These are phyloP conservation scores for Huntiella moniliformis DNA, from an alignment of 2,329 filamentous ascomycete species.

Conservation along the genomic window DNA sequence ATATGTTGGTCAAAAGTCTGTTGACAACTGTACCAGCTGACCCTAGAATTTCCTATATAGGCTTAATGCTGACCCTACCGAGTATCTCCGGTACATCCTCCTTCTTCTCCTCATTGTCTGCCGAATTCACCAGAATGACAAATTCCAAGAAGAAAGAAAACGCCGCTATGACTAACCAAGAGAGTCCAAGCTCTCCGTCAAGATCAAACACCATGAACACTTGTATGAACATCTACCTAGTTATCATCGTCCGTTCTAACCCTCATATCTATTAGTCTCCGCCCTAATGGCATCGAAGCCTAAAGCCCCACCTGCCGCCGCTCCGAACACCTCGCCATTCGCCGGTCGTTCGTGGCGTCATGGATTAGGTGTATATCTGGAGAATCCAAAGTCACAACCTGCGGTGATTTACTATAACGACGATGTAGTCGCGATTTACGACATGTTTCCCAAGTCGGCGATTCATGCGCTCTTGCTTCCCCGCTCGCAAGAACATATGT, in stretches of 20 bases:
- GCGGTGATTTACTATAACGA: conserved; percentile 47
- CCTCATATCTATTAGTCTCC: not conserved
- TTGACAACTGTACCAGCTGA: no score
- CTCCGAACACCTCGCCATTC: not conserved
- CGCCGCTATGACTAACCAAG: not conserved
- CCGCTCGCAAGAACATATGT: conserved; percentile 40
- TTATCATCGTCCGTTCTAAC: not conserved
- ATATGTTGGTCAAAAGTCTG: no score
- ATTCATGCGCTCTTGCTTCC: conserved; percentile 81
- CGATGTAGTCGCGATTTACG: conserved; percentile 57
- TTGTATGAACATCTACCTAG: no score
- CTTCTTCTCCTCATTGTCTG: not conserved
- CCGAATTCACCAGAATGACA: not conserved
- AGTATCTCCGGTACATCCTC: not conserved
- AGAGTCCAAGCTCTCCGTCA: not conserved
- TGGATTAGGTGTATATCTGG: conserved; percentile 48
- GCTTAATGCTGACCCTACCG: not conserved
- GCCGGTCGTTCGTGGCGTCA: conserved; percentile 23
- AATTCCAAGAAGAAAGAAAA: no score
- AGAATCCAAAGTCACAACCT: conserved; percentile 41
- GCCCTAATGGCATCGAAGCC: not conserved
- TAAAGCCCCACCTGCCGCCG: not conserved
- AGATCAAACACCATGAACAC: no score
- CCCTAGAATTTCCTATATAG: no score
- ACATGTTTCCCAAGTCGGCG: conserved; percentile 69